A percentile compares a stretch with the other conserved stretches of the same genome.
Evolutionary conservation across 176 grass and related monocot species (phyloP).

Genomic region (Alopecurus myosuroides): DNA sequence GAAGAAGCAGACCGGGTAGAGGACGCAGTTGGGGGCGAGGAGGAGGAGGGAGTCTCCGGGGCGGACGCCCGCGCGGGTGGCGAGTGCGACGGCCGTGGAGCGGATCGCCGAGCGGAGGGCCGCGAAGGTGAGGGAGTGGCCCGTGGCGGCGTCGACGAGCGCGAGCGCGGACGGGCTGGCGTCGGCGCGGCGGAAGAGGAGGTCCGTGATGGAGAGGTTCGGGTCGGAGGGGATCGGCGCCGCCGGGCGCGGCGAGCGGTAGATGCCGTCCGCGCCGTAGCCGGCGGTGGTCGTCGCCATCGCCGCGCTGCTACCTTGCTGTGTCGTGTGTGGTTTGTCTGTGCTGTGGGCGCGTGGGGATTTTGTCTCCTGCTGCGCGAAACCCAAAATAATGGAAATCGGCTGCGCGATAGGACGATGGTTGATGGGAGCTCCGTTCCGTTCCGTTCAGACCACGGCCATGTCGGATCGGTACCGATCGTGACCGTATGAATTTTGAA

Average conservation of each 20-base stretch:
- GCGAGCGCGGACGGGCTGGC: constrained; percentile 55
- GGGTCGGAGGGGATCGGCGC: constrained; percentile 43
- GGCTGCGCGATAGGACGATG: too few species aligned
- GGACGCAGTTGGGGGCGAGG: constrained; percentile 69
- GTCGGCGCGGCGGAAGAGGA: constrained; percentile 50
- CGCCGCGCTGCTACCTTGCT: too few species aligned
- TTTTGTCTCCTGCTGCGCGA: too few species aligned
- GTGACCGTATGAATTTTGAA: too few species aligned
- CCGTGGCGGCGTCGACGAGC: constrained; percentile 59
- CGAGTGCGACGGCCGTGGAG: constrained; percentile 41
- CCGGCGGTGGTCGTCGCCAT: too few species aligned
- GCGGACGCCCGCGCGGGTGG: constrained; percentile 42
- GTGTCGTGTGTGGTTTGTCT: too few species aligned
- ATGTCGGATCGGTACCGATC: too few species aligned
- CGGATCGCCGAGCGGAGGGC: constrained; percentile 42
- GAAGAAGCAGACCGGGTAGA: constrained; percentile 78
- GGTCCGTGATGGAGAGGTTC: constrained; percentile 40
- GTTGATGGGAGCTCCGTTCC: too few species aligned
- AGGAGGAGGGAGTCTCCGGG: constrained; percentile 65
- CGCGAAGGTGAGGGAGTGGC: constrained; percentile 48
- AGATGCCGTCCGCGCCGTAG: constrained; percentile 56
- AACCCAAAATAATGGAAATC: too few species aligned
- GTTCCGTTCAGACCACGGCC: too few species aligned
- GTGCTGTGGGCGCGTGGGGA: too few species aligned
- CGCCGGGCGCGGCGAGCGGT: constrained; percentile 52